phyloP scores from a whole-genome alignment of 495 filamentous ascomycete species.

The Penicillium dipodomyicola region DNA sequence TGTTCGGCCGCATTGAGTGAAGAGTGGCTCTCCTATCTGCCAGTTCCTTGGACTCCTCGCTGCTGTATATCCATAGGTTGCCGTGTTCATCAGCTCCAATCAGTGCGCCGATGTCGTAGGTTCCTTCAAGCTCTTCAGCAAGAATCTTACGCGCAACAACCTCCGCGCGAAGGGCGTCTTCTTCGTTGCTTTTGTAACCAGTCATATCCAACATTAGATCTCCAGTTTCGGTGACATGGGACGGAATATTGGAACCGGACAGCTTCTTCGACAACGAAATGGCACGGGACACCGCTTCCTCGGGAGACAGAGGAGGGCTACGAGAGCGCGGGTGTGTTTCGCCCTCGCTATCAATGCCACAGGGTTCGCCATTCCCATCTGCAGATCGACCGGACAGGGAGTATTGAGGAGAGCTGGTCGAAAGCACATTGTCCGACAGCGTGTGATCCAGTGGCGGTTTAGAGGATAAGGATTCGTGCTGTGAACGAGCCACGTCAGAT shows the following conservation, averaged over 20 bases:
- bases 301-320: conserved; percentile 75
- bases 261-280: conserved; percentile 84
- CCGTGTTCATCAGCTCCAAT: conserved; percentile 94
- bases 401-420: conserved; percentile 20
- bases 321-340: conserved; percentile 45
- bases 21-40: conserved; percentile 55
- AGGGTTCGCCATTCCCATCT: neutral
- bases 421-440: conserved; percentile 49
- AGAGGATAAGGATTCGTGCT: conserved; percentile 27
- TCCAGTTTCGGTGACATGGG: conserved; percentile 85
- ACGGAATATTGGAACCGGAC: conserved; percentile 84
- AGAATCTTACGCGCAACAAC: conserved; percentile 92
- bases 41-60: conserved; percentile 87
- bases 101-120: conserved; percentile 92
- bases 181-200: conserved; percentile 88
- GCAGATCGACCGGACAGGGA: neutral
- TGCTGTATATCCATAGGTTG: conserved; percentile 98
- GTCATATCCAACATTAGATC: conserved; percentile 99
- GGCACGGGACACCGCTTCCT: conserved; percentile 79
- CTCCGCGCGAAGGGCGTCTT: conserved; percentile 87
- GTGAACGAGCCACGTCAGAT: conserved; percentile 38
- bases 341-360: neutral
- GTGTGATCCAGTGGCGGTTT: conserved; percentile 49
- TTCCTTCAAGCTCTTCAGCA: conserved; percentile 89
- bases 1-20: conserved; percentile 51